Evolutionary conservation across 495 filamentous ascomycete genomes (phyloP), one percentile per base, ranked within the genome.

Genomic region (Tirmania nivea): DNA sequence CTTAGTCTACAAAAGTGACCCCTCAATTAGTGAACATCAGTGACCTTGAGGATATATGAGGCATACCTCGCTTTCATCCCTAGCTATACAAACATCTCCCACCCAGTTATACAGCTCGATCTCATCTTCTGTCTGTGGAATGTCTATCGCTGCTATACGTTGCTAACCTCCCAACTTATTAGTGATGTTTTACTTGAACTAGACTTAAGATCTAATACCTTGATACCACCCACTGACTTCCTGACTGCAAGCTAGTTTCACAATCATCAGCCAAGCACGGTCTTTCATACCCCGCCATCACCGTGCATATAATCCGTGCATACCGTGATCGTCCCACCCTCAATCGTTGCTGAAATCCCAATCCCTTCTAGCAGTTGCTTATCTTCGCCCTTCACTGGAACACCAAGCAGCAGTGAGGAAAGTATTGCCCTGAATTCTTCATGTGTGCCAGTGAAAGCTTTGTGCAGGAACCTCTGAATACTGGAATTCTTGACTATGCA

Each of bases 71-170:
- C 55, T 49, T 37, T 67, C 12, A 34, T 48, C 48, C 42, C 52
- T 53, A 25, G 39, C 39, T 4, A 14, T 45, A 19, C 59, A 62
- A 19, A 51, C 53, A n/a, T 61, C 63, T 14, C 55, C 52, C 11
- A 57, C 59, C 60, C 61, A 62, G 11, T 60, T 56, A 35, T 64
- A 63, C 21, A 64, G 57, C 8, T 56, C 54, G 37, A 61, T 61
- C 21, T 63, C 61, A n/a, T 53, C 50, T 12, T 63, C 61, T 10
- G 34, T 53, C 34, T 63, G 53, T 4, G 61, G 60, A 19, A 63
- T 55, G 50, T 58, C 53, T 20, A 63, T 31, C 17, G 54, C 54
- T 9, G 60, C 60, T 11, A 63, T 60, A 35, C 55, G 60, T 47
- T 63, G 60, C 20, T 45, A 19, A 8, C 12, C 17, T 14, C 12